Evolutionary conservation across 352 stramenopile genomes (phyloP), one percentile per base, ranked within the genome.

Genomic region (Pythium insidiosum): DNA sequence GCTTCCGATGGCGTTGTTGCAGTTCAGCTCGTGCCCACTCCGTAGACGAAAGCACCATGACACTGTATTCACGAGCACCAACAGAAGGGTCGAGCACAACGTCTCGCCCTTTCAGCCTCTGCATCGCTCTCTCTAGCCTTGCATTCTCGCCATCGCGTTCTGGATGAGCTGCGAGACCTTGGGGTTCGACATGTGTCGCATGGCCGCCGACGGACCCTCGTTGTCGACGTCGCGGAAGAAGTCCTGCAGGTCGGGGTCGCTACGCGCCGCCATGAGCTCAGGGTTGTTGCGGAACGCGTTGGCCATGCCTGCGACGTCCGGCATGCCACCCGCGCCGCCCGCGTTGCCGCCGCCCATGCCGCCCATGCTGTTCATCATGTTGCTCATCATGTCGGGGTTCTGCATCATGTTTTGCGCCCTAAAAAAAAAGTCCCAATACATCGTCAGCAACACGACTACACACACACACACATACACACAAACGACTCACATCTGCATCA

Each of bases 361-460:
- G 15, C 74, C 73, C 38, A 88, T 60, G 22, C 50, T 53, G 24
- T 60, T 59, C 77, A 94, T 88, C 52, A 90, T 72, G 37, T 70
- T 73, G 43, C 54, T 80, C 15, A 93, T 55, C 63, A 87, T 87
- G 18, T 79, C 68, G 3, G 82, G 77, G 56, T 92, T 87, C 58
- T 91, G 74, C 82, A 94, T 94, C 82, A 94, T 91, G 50, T 91
- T 91, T 42, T 92, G 79, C 4, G 82, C 82, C 70, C 68, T 81
- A 22, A 26, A 13, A n/a, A 13, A 34, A 29, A 11, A 50, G 15
- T 16, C 20, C 15, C 43, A 5, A 25, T 20, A 23, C 16, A 16
- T 21, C 19, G 21, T 31, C 12, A 39, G 15, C 25, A 39, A 19
- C 24, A 53, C 23, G 24, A 7, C 35, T 7, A 42, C 11, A 11